These are phyloP conservation scores for Lasiodiplodia gonubiensis DNA, from an alignment of 2,329 filamentous ascomycete genomes.

Conservation along the genomic window DNA sequence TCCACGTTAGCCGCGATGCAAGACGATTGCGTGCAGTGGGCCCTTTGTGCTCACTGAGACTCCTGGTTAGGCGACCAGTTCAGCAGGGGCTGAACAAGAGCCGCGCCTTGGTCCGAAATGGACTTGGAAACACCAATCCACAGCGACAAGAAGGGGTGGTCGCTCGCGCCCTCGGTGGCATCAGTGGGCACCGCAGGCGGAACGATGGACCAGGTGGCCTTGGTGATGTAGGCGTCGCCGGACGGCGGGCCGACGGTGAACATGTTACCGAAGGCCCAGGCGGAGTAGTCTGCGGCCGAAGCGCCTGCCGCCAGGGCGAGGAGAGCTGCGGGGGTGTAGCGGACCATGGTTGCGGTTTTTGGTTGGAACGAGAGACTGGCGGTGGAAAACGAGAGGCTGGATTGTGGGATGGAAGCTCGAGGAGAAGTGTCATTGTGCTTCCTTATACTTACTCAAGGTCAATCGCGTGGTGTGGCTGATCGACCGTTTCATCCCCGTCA, in stretches of 20 bases:
- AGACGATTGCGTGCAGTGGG: too few relatives aligned
- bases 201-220: constrained; percentile 24
- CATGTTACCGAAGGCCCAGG: constrained; percentile 28
- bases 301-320: constrained; percentile 4
- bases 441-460: not conserved
- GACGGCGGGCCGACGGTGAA: constrained; percentile 20
- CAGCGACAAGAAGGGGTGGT: constrained; percentile 3
- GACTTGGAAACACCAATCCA: constrained; percentile 26
- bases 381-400: not conserved
- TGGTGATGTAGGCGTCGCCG: constrained; percentile 23
- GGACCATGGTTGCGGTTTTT: not conserved
- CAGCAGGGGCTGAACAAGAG: constrained; percentile 22
- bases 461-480: not conserved
- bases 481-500: not conserved
- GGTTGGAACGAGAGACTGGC: not conserved
- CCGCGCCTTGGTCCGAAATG: not conserved
- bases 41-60: not conserved
- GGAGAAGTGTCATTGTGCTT: not conserved
- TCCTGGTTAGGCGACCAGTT: constrained; percentile 21
- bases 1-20: not conserved
- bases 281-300: constrained; percentile 10
- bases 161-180: not conserved
- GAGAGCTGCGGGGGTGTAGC: not conserved
- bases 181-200: constrained; percentile 2
- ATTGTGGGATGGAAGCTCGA: not conserved